Base-by-base conservation (phyloP, 2,329 filamentous ascomycete genomes). In the Fusarium longipes region DNA sequence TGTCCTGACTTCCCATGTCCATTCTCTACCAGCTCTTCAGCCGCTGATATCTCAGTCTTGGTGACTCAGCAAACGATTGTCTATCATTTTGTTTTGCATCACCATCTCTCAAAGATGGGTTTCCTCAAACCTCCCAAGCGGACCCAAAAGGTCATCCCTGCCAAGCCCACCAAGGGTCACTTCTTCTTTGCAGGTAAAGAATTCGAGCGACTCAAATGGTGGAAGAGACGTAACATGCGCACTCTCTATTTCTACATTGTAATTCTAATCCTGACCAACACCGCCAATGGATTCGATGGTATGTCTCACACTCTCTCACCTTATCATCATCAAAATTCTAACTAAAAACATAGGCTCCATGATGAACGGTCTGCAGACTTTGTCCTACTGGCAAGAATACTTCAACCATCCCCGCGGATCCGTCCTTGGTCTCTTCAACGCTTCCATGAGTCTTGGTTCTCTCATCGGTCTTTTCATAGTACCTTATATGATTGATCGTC, bases 291-390 rank as follows among this genome's bases (percentile, higher is more conserved):
- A 12, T 60, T 60, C 20, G 57, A 60, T n/a, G 57, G 57, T 60
- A 11, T 9, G 9, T 22, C n/a, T 4, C 10, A 8, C 27, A 8
- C 2, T 39, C 0, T 6, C 5, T 8, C 11, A 2, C 12, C 1
- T 2, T 4, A 14, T n/a, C 6, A 38, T 0, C 8, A 24, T 15
- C 1, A 0, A 5, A 2, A 9, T 8, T 0, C 4, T 14, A 1
- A n/a, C 35, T 12, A 36, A n/a, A 5, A 1, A 5, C 3, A 1
- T 11, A 60, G 57, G 57, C 0, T 60, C 57, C 1, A 60, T 60
- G 57, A 60, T 66, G 30, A 66, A 66, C 15, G 62, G 63, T 18
- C 49, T 66, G 1, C 63, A 66, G 32, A 65, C 63, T 6, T 38
- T 66, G 0, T 60, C 63, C 0, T 66, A 62, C 36, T 66, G 63